Conservation (phyloP, 345 rosid species). For the Isatis tinctoria region DNA sequence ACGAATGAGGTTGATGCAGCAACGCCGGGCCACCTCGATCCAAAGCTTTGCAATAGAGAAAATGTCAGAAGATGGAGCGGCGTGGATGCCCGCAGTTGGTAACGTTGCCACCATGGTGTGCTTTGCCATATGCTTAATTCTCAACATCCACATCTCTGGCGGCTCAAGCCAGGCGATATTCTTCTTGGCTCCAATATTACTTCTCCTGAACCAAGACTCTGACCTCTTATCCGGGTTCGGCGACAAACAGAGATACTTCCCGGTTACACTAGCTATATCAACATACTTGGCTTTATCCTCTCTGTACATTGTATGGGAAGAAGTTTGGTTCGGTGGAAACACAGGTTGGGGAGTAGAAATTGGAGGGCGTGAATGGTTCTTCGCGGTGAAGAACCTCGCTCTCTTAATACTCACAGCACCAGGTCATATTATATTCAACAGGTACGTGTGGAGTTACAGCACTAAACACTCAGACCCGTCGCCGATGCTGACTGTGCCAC, state of each 20-base stretch:
- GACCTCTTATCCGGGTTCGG: constrained; percentile 96
- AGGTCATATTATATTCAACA: constrained; percentile 86
- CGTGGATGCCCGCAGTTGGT: constrained; percentile 99
- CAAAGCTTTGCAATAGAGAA: constrained; percentile 81
- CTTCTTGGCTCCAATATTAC: constrained; percentile 89
- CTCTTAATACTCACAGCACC: constrained; percentile 84
- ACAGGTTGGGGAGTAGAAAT: constrained; percentile 85
- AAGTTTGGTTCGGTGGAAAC: constrained; percentile 79
- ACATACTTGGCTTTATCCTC: constrained; percentile 69
- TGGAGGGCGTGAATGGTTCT: constrained; percentile 95
- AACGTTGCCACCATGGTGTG: constrained; percentile 93
- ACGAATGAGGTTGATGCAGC: constrained; percentile 94
- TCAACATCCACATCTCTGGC: constrained; percentile 75
- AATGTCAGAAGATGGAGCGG: constrained; percentile 87
- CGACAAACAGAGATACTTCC: constrained; percentile 98
- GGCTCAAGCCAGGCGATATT: constrained; percentile 96
- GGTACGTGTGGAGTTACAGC: constrained; percentile 82
- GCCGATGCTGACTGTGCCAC: constrained; percentile 77
- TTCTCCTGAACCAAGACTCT: constrained; percentile 97
- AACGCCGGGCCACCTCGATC: constrained; percentile 63
- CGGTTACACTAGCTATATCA: constrained; percentile 71
- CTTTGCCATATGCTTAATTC: constrained; percentile 90
- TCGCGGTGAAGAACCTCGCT: constrained; percentile 85
- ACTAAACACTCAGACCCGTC: constrained; percentile 55
- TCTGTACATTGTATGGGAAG: constrained; percentile 74